phyloP scores from a whole-genome alignment of 805 yeast species.

The Pichia californica region DNA sequence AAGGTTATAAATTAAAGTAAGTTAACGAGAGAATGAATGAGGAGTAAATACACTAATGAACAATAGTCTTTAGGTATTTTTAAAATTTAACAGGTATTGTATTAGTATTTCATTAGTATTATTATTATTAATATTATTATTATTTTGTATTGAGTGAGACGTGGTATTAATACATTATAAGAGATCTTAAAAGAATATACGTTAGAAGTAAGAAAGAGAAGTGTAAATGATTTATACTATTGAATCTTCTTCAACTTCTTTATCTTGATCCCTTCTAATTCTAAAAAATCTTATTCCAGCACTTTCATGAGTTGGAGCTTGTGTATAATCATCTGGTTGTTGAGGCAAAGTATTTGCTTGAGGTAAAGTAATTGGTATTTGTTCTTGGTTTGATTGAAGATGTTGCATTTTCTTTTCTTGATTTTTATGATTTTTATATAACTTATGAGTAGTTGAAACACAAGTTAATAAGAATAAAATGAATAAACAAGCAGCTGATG shows the following conservation, averaged over 20 bases:
- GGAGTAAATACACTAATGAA: not conserved
- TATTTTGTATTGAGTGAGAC: too few relatives aligned
- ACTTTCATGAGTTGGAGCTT: constrained; percentile 33
- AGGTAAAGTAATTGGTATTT: constrained; percentile 11
- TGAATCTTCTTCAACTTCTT: constrained; percentile 35
- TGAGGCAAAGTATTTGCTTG: constrained; percentile 17
- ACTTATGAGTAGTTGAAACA: constrained; percentile 40
- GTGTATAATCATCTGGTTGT: constrained; percentile 1
- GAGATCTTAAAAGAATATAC: too few relatives aligned
- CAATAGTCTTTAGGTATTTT: too few relatives aligned
- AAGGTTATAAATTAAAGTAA: not conserved
- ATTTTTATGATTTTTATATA: constrained; percentile 44
- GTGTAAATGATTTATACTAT: constrained; percentile 8
- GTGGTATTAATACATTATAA: too few relatives aligned
- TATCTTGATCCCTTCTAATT: constrained; percentile 50
- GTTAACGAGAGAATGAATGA: not conserved
- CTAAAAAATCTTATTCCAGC: constrained; percentile 70
- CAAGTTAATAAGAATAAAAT: constrained; percentile 48
- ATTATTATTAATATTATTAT: too few relatives aligned
- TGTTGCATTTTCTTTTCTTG: not conserved
- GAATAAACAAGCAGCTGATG: constrained; percentile 49
- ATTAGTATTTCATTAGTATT: too few relatives aligned
- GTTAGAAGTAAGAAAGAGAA: too few relatives aligned
- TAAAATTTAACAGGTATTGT: too few relatives aligned
- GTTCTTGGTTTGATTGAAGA: not conserved